These are phyloP conservation scores for Biscutella laevigata DNA, from an alignment of 441 rosid species.

Conservation along the genomic window DNA sequence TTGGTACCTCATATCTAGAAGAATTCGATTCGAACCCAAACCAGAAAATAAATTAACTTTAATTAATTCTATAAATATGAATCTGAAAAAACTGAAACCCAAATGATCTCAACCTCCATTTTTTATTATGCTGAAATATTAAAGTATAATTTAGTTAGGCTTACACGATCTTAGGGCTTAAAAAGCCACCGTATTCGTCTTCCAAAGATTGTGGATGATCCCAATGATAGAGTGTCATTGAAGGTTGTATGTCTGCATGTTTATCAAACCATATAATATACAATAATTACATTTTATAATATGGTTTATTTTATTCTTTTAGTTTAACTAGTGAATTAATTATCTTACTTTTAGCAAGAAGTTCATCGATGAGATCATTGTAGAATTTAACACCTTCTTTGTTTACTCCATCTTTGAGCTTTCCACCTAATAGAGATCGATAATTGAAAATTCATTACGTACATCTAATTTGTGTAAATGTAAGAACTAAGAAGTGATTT, in stretches of 20 bases:
- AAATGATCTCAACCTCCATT: too few species aligned
- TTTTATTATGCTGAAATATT: neutral
- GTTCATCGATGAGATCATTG: slow-evolving; percentile 30
- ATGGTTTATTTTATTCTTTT: neutral
- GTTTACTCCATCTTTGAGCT: slow-evolving; percentile 36
- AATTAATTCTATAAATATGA: too few species aligned
- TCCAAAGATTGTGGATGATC: slow-evolving; percentile 43
- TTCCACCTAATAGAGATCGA: slow-evolving; percentile 37
- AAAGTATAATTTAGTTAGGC: slow-evolving; percentile 3
- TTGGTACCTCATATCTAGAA: too few species aligned
- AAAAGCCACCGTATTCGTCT: slow-evolving; percentile 35
- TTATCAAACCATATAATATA: neutral
- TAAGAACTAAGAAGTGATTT: too few species aligned
- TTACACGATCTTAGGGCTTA: slow-evolving; percentile 36
- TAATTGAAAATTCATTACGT: neutral
- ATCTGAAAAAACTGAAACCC: too few species aligned
- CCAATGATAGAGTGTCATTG: slow-evolving; percentile 36
- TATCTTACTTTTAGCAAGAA: slow-evolving; percentile 31
- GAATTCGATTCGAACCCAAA: too few species aligned
- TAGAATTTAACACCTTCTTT: slow-evolving; percentile 29
- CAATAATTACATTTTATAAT: neutral
- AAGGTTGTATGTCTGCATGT: slow-evolving; percentile 31
- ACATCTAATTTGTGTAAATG: neutral
- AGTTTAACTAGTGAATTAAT: neutral
- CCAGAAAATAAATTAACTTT: too few species aligned